Conservation (phyloP, 2,329 filamentous ascomycete species). For the Pestalotiopsis fici region DNA sequence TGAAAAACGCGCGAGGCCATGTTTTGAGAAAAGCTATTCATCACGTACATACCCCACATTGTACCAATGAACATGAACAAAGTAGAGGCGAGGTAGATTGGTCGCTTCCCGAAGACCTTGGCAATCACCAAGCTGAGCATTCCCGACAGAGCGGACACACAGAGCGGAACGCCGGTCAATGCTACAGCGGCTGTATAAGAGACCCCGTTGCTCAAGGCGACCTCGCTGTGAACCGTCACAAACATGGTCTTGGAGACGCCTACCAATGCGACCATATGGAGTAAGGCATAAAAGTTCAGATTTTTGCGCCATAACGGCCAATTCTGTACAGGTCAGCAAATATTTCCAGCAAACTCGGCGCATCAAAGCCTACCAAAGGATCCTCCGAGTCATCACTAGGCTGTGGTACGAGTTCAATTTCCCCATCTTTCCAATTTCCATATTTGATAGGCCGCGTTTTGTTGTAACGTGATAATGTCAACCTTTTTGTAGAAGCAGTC, state of each 20-base stretch:
- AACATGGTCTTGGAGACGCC: conserved; percentile 57
- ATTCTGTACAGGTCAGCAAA: conserved; percentile 39
- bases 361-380: conserved; percentile 45
- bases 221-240: conserved; percentile 45
- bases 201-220: conserved; percentile 42
- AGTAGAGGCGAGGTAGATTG: conserved; percentile 50
- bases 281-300: conserved; percentile 46
- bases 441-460: conserved; percentile 46
- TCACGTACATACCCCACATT: conserved; percentile 50
- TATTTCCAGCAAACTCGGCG: not conserved
- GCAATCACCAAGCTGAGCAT: conserved; percentile 42
- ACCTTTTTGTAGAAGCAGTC: conserved; percentile 35
- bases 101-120: conserved; percentile 53
- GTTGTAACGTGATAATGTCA: conserved; percentile 34
- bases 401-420: conserved; percentile 52
- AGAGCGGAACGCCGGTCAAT: conserved; percentile 53
- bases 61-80: conserved; percentile 48
- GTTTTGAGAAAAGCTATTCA: conserved; percentile 42
- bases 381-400: conserved; percentile 56
- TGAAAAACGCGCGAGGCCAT: conserved; percentile 56
- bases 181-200: conserved; percentile 50
- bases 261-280: conserved; percentile 46
- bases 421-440: conserved; percentile 41
- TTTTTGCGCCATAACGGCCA: conserved; percentile 58
- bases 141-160: conserved; percentile 48